Percentiles rank a stretch among this genome's conserved stretches.
phyloP scores from a whole-genome alignment of 768 basidiomycete species.

The Suillus subluteus region DNA sequence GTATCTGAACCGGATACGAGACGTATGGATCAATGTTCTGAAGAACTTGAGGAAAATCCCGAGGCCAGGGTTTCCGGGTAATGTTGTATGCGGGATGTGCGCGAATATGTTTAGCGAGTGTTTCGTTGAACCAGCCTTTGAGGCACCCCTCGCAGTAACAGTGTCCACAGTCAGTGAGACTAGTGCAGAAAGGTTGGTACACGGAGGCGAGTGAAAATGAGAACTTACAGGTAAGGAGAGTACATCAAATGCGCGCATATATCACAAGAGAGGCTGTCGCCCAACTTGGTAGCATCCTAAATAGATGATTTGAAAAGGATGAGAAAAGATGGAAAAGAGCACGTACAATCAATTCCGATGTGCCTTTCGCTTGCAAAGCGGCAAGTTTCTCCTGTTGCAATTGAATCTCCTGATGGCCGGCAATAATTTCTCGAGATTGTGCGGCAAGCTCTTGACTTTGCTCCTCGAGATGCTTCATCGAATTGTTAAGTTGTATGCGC shows the following conservation, averaged over 20 bases:
- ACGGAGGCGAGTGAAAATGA: slow-evolving; percentile 1
- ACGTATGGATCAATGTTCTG: slow-evolving; percentile 15
- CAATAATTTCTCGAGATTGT: neutral
- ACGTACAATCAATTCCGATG: neutral
- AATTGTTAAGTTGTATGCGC: slow-evolving; percentile 22
- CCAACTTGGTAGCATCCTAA: slow-evolving; percentile 49
- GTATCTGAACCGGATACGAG: slow-evolving; percentile 18
- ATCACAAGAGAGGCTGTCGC: slow-evolving; percentile 62
- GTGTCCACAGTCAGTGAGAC: slow-evolving; percentile 70
- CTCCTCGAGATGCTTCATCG: slow-evolving; percentile 18
- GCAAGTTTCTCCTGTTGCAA: slow-evolving; percentile 1
- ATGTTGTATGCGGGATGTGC: slow-evolving; percentile 48
- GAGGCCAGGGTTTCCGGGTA: slow-evolving; percentile 26
- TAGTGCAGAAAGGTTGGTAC: slow-evolving; percentile 27
- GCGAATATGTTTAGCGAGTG: slow-evolving; percentile 51
- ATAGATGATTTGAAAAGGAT: slow-evolving; percentile 5
- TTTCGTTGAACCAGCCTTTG: slow-evolving; percentile 54
- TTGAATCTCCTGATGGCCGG: neutral
- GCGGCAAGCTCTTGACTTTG: slow-evolving; percentile 13
- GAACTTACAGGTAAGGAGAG: slow-evolving; percentile 64
- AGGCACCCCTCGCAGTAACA: slow-evolving; percentile 69
- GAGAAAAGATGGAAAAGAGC: neutral
- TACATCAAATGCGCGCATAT: slow-evolving; percentile 69
- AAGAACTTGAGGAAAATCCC: slow-evolving; percentile 23
- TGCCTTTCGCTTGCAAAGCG: neutral